phyloP scores from a whole-genome alignment of 1,284 basidiomycete genomes.

The Tylopilus sp. region DNA sequence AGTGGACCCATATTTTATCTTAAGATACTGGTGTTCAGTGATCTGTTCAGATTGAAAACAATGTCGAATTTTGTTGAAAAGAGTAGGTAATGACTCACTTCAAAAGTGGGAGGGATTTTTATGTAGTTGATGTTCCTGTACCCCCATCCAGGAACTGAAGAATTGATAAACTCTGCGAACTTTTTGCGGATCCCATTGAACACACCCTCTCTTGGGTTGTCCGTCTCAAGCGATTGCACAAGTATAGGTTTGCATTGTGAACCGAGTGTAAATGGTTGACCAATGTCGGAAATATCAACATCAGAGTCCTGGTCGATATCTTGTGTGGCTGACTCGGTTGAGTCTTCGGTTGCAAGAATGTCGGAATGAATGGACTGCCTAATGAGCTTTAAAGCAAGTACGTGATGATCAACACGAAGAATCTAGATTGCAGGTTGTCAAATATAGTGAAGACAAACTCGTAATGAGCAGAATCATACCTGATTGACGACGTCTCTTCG shows the following conservation, averaged over 20 bases:
- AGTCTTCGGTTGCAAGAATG: too few relatives aligned
- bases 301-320: too few relatives aligned
- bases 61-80: too few relatives aligned
- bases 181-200: background rate
- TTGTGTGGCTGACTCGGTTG: too few relatives aligned
- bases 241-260: background rate
- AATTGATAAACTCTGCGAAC: background rate
- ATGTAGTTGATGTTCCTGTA: background rate
- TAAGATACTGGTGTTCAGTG: background rate
- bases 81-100: background rate
- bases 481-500: background rate
- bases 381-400: background rate
- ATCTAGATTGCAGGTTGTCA: background rate
- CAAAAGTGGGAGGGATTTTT: background rate
- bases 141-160: background rate
- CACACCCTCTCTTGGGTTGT: constrained; percentile 37
- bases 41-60: background rate
- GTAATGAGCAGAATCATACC: background rate
- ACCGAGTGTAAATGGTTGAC: background rate
- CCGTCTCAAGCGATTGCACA: background rate
- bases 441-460: background rate
- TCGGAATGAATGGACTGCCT: background rate
- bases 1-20: background rate
- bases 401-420: background rate
- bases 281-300: background rate